Evolutionary conservation across 345 rosid species (phyloP).

Genomic region (Acer campestre): DNA sequence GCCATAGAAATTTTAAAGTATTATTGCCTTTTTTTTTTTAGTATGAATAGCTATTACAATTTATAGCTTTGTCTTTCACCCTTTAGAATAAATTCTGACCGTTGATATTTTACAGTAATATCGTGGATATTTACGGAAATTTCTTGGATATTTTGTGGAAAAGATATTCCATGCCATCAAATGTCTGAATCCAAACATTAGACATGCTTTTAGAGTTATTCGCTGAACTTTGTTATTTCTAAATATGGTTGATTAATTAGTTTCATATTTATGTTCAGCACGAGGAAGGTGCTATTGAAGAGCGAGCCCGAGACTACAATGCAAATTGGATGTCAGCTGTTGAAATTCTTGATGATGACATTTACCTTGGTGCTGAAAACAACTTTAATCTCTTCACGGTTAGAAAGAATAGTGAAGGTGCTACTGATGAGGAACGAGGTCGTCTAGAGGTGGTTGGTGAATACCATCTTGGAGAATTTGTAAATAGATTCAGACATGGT

Average conservation of each 20-base stretch:
- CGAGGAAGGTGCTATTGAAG: constrained; percentile 90
- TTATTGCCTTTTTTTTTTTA: too few species aligned
- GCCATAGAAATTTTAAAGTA: too few species aligned
- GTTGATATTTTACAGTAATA: too few species aligned
- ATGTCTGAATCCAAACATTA: background rate
- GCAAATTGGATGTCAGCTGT: constrained; percentile 96
- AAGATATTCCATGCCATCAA: background rate
- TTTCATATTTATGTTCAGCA: constrained; percentile 55
- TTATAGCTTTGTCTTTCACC: too few species aligned
- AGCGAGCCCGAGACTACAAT: constrained; percentile 82
- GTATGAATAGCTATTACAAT: too few species aligned
- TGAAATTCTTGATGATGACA: constrained; percentile 87
- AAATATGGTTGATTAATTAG: constrained; percentile 4
- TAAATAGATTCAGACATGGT: constrained; percentile 89
- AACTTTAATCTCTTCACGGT: constrained; percentile 80
- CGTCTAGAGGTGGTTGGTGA: constrained; percentile 91
- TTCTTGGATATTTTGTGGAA: too few species aligned
- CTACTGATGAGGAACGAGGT: constrained; percentile 81
- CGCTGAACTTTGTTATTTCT: background rate
- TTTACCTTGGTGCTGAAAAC: constrained; percentile 83
- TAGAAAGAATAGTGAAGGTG: constrained; percentile 85
- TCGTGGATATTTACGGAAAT: too few species aligned
- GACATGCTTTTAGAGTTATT: background rate
- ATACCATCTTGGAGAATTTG: constrained; percentile 91
- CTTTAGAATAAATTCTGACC: too few species aligned